Evolutionary conservation across 345 rosid species (phyloP).

Genomic region (Camelina laxa): DNA sequence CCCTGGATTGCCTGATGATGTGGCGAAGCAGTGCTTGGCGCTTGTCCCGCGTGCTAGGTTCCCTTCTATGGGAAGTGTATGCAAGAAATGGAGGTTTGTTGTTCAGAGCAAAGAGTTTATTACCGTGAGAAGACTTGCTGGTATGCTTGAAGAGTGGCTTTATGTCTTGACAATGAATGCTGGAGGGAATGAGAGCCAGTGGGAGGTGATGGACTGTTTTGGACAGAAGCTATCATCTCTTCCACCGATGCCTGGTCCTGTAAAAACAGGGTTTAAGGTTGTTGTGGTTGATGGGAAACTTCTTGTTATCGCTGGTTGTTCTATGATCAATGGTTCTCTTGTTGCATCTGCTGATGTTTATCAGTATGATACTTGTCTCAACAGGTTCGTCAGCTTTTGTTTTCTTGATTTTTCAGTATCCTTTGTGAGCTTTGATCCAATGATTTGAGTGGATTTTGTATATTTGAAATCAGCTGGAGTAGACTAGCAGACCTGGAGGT

Average conservation of each 20-base stretch:
- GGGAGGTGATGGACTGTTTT: conserved; percentile 78
- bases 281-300: conserved; percentile 78
- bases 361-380: conserved; percentile 80
- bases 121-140: conserved; percentile 65
- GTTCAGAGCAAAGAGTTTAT: conserved; percentile 84
- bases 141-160: conserved; percentile 84
- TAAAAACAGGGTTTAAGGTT: conserved; percentile 71
- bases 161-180: conserved; percentile 67
- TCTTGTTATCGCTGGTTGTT: conserved; percentile 75
- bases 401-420: neutral
- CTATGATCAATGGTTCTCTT: conserved; percentile 52
- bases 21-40: conserved; percentile 79
- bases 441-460: neutral
- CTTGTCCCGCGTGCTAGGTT: conserved; percentile 75
- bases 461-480: conserved; percentile 69
- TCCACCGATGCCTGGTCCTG: conserved; percentile 82
- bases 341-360: conserved; percentile 71
- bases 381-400: conserved; percentile 60
- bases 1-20: conserved; percentile 92
- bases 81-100: conserved; percentile 85
- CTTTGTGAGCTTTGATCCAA: conserved; percentile 2
- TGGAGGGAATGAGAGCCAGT: conserved; percentile 70
- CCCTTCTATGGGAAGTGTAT: conserved; percentile 78
- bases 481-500: conserved; percentile 69
- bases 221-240: conserved; percentile 64